A percentile compares a stretch with the other conserved stretches of the same genome.
Conservation (phyloP, 345 rosid species). For the Rubroshorea leprosula region DNA sequence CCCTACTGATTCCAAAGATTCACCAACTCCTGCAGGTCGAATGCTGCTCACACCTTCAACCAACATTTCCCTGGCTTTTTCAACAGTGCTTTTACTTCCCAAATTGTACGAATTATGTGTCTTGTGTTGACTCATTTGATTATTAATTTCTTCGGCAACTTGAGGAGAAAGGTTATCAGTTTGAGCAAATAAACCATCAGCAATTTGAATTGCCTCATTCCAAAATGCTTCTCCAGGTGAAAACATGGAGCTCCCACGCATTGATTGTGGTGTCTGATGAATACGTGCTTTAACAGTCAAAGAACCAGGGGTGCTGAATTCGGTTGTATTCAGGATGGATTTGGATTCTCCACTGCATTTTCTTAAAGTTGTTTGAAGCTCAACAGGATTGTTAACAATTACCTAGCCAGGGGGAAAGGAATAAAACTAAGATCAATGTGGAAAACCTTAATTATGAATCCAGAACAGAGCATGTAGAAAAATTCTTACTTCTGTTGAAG, state of each 20-base stretch:
- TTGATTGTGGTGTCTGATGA: slow-evolving; percentile 60
- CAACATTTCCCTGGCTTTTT: slow-evolving; percentile 29
- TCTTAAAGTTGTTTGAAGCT: slow-evolving; percentile 49
- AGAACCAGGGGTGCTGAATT: slow-evolving; percentile 65
- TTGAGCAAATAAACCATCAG: slow-evolving; percentile 66
- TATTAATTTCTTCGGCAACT: slow-evolving; percentile 24
- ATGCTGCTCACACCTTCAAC: slow-evolving; percentile 40
- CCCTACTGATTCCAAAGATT: slow-evolving; percentile 34
- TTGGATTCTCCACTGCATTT: slow-evolving; percentile 46
- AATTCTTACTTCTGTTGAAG: slow-evolving; percentile 41
- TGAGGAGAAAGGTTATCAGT: slow-evolving; percentile 24
- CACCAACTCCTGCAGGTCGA: slow-evolving; percentile 23
- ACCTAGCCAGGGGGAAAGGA: slow-evolving; percentile 26
- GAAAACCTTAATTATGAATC: slow-evolving; percentile 6
- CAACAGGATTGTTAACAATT: slow-evolving; percentile 19
- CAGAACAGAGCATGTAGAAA: slow-evolving; percentile 4
- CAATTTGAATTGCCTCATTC: slow-evolving; percentile 91
- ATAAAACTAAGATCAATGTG: slow-evolving; percentile 9
- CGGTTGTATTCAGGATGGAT: slow-evolving; percentile 28
- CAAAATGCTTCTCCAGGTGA: slow-evolving; percentile 98
- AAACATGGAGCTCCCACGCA: slow-evolving; percentile 76
- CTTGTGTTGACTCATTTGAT: slow-evolving; percentile 18
- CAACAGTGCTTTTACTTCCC: slow-evolving; percentile 27
- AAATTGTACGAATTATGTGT: slow-evolving; percentile 20
- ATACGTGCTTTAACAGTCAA: slow-evolving; percentile 32